These are phyloP conservation scores for Penicillium aurantiogriseum DNA, from an alignment of 2,329 filamentous ascomycete species.

Conservation along the genomic window DNA sequence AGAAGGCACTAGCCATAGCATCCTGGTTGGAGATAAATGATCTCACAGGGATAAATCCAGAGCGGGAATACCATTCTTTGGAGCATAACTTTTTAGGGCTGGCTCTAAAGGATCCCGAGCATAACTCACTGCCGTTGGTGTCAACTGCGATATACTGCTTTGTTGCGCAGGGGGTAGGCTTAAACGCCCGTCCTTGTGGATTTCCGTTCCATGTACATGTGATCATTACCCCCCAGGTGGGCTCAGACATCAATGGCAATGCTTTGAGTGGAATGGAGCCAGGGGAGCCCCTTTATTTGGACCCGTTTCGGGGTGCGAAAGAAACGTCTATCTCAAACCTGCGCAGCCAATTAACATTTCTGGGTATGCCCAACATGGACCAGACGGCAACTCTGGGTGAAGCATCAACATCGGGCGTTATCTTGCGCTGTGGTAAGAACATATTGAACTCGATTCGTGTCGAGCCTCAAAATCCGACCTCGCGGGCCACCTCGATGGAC, in stretches of 20 bases:
- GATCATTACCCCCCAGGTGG: constrained; percentile 64
- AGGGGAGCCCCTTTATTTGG: constrained; percentile 70
- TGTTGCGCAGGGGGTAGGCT: constrained; percentile 69
- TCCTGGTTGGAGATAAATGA: constrained; percentile 67
- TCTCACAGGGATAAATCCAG: constrained; percentile 68
- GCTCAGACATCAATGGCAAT: constrained; percentile 60
- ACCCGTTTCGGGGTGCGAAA: constrained; percentile 70
- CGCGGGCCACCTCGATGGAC: constrained; percentile 46
- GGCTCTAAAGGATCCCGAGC: constrained; percentile 67
- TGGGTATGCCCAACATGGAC: constrained; percentile 44
- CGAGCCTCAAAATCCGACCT: constrained; percentile 37
- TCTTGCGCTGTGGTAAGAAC: constrained; percentile 74
- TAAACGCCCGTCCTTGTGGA: constrained; percentile 75
- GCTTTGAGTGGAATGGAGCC: constrained; percentile 15
- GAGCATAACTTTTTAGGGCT: constrained; percentile 87
- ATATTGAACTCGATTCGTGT: constrained; percentile 70
- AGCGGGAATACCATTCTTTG: constrained; percentile 70
- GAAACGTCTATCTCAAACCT: constrained; percentile 65
- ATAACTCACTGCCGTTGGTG: constrained; percentile 81
- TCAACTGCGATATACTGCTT: constrained; percentile 84
- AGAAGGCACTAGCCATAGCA: constrained; percentile 67
- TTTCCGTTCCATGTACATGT: constrained; percentile 85
- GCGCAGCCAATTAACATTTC: constrained; percentile 56
- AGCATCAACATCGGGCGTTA: constrained; percentile 64
- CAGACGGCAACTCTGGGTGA: constrained; percentile 59